Conservation (phyloP, 2,329 filamentous ascomycete genomes). For the Fusarium dlaminii region DNA sequence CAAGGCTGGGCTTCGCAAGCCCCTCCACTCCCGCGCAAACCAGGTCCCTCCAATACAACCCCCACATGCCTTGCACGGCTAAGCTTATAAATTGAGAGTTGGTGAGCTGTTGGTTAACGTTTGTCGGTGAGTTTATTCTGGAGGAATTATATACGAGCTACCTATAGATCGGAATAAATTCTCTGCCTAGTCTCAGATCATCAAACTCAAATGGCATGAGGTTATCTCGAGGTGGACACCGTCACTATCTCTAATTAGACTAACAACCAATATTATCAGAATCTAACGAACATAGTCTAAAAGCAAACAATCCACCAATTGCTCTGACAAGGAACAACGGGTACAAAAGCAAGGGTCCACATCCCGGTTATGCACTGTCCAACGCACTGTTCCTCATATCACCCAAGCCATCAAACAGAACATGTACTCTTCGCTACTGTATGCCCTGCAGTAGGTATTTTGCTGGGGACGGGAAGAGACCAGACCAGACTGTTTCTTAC, state of each 20-base stretch:
- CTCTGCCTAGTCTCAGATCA: not conserved
- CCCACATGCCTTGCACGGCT: conserved; percentile 25
- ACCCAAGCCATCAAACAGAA: conserved; percentile 1
- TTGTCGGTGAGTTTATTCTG: not conserved
- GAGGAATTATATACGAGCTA: not conserved
- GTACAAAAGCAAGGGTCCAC: conserved; percentile 22
- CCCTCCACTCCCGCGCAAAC: conserved; percentile 32
- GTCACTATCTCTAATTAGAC: conserved; percentile 4
- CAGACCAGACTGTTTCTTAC: conserved; percentile 25
- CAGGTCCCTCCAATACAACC: conserved; percentile 25
- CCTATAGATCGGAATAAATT: not conserved
- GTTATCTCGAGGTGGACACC: not conserved
- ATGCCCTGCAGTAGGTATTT: not conserved
- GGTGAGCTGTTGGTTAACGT: not conserved
- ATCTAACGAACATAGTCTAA: conserved; percentile 12
- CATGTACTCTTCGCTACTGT: conserved; percentile 11
- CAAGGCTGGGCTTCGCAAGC: conserved; percentile 35
- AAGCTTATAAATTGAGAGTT: conserved; percentile 23
- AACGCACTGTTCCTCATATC: conserved; percentile 21
- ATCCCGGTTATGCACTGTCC: conserved; percentile 23
- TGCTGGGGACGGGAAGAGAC: conserved; percentile 28
- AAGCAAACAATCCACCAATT: not conserved
- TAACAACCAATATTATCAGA: conserved; percentile 11
- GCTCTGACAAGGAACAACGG: conserved; percentile 15
- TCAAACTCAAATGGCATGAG: not conserved